phyloP scores from a whole-genome alignment of 148 eudicot species.

The Vaccinium corymbosum region DNA sequence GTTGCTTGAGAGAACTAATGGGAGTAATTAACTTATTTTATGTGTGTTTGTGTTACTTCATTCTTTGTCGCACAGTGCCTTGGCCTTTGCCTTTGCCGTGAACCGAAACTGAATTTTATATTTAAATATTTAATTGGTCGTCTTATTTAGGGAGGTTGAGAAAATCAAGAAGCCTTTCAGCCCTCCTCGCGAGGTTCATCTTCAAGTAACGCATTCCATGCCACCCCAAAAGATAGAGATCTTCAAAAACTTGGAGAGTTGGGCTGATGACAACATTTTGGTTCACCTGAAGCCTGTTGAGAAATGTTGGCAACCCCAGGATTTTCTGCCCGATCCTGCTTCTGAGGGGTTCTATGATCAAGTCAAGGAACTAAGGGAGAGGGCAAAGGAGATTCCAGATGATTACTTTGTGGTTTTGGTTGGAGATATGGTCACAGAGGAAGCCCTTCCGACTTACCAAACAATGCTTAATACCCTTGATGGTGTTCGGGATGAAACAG shows the following conservation, averaged over 20 bases:
- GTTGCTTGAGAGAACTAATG: not conserved
- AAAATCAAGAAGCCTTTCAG: slow-evolving; percentile 19
- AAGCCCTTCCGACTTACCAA: slow-evolving; percentile 33
- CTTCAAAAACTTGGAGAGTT: slow-evolving; percentile 18
- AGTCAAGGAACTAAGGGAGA: slow-evolving; percentile 26
- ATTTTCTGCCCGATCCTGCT: slow-evolving; percentile 26
- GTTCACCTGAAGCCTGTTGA: slow-evolving; percentile 23
- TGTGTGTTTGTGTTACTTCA: not conserved
- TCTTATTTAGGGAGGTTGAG: slow-evolving; percentile 18
- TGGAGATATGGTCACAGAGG: slow-evolving; percentile 32
- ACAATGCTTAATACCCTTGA: slow-evolving; percentile 27
- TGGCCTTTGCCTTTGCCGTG: not conserved
- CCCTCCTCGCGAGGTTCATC: slow-evolving; percentile 23
- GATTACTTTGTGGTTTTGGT: slow-evolving; percentile 30
- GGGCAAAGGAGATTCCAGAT: slow-evolving; percentile 30
- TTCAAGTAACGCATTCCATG: slow-evolving; percentile 23
- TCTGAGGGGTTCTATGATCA: slow-evolving; percentile 26
- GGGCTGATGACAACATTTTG: slow-evolving; percentile 22
- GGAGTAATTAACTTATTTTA: not conserved
- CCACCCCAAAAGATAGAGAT: slow-evolving; percentile 22
- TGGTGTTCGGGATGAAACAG: slow-evolving; percentile 30
- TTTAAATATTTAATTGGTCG: not conserved
- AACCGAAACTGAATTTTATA: not conserved
- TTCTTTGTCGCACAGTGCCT: not conserved
- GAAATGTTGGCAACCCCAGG: slow-evolving; percentile 24